Base-by-base conservation (phyloP, 768 basidiomycete species). In the Dentipellis sp. region DNA sequence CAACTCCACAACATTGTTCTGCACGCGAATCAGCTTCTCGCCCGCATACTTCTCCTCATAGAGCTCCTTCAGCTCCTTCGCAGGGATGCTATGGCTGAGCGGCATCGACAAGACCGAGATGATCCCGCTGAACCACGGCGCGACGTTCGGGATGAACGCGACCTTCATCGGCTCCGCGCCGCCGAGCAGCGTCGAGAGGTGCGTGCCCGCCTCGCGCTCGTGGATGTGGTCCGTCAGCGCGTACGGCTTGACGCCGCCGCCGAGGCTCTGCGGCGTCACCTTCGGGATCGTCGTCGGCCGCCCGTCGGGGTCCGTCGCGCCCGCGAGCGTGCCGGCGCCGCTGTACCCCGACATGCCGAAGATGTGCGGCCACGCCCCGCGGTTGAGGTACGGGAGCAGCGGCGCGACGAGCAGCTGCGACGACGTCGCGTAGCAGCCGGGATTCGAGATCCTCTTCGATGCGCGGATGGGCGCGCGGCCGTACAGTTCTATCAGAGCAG, bases 101-200 rank as follows among this genome's bases (percentile, higher is more conserved):
- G 94, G 94, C 62, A 93, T 84, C 35, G 86, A 91, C 46, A 86
- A 75, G 40, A 91, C 88, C 54, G 90, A 88, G 58, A 97, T 74
- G 70, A 99, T 99, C 9, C 97, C 97, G 59, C 91, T 91, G 73
- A 97, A 99, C 91, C 94, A 99, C 9, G 93, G 85, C 1, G 85
- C 84, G 36, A 98, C 92, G 53, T 76, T 74, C 10, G 97, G 97
- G 50, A 92, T 73, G 71, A 99, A 98, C 35, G 88, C 90, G 51
- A 97, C 66, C 62, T 84, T 80, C 54, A 86, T 63, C 47, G 61
- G 60, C 22, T 67, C 53, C 36, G 60, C 56, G 12, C 70, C 61
- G 14, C 70, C 61, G 40, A 85, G 71, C 37, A 91, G 78, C 3
- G 69, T 70, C 8, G 88, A 82, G 52, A 99, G 83, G 69, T 97